A percentile compares a stretch with the other conserved stretches of the same genome.
These are phyloP conservation scores for Nannochloropsis gaditana DNA, from an alignment of 108 stramenopile species.

Conservation along the genomic window DNA sequence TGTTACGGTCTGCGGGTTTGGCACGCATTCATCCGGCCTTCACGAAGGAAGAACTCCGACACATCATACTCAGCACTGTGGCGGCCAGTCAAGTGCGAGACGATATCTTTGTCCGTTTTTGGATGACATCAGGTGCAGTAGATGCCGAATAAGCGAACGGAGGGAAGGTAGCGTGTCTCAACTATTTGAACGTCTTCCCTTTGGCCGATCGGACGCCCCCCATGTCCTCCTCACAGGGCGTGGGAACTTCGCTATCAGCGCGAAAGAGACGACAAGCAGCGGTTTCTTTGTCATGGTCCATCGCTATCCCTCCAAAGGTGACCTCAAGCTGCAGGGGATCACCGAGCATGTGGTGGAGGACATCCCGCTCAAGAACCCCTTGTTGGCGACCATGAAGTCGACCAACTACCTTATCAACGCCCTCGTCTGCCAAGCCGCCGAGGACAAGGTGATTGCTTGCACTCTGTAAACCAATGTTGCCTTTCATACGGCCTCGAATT, in stretches of 20 bases:
- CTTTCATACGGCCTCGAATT: too few species aligned
- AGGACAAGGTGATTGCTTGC: not conserved
- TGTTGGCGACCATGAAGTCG: constrained; percentile 37
- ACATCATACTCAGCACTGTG: constrained; percentile 37
- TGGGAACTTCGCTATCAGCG: constrained; percentile 35
- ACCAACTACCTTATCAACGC: constrained; percentile 44
- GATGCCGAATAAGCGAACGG: not conserved
- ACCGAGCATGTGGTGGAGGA: constrained; percentile 26
- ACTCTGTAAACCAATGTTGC: not conserved
- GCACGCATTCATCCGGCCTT: constrained; percentile 36
- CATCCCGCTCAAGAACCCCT: constrained; percentile 29
- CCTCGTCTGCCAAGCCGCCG: constrained; percentile 22
- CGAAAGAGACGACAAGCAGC: constrained; percentile 23
- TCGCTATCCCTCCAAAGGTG: not conserved
- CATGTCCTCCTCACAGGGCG: not conserved
- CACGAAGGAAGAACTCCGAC: constrained; percentile 36
- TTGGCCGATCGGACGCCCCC: not conserved
- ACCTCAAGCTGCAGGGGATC: not conserved
- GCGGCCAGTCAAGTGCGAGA: constrained; percentile 28
- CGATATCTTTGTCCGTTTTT: not conserved
- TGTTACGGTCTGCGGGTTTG: constrained; percentile 26
- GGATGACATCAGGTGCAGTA: not conserved
- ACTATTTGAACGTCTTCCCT: not conserved
- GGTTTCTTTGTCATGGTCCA: constrained; percentile 34
- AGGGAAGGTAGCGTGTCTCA: not conserved